Evolutionary conservation across 441 rosid species (phyloP).

Genomic region (Syzygium malaccense): DNA sequence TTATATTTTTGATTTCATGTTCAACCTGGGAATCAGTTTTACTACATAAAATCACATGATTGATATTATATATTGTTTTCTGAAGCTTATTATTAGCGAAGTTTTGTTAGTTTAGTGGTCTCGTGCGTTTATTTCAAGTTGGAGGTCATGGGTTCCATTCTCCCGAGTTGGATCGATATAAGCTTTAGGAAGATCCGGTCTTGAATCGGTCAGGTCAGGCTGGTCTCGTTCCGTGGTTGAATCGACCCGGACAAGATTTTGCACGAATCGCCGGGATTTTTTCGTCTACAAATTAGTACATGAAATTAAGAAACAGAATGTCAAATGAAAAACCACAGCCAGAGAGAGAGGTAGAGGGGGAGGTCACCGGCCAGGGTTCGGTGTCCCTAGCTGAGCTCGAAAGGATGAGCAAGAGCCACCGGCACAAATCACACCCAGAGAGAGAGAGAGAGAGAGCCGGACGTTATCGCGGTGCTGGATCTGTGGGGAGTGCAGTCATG

Average conservation of each 20-base stretch:
- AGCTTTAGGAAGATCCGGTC: not conserved
- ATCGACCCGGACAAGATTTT: not conserved
- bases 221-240: not conserved
- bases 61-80: not conserved
- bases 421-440: not conserved
- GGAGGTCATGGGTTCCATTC: not conserved
- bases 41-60: not conserved
- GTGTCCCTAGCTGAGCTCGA: not conserved
- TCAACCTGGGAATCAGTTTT: fast-evolving
- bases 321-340: not conserved
- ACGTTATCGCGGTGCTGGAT: no score
- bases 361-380: not conserved
- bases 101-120: not conserved
- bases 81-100: not conserved
- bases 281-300: not conserved
- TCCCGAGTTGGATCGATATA: not conserved
- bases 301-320: not conserved
- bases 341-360: not conserved
- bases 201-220: not conserved
- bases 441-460: not conserved
- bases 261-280: not conserved
- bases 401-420: not conserved
- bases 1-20: not conserved
- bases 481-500: no score
- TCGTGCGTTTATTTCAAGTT: not conserved